Evolutionary conservation across 306 rosid species (phyloP).

Genomic region (Gleditsia sinensis): DNA sequence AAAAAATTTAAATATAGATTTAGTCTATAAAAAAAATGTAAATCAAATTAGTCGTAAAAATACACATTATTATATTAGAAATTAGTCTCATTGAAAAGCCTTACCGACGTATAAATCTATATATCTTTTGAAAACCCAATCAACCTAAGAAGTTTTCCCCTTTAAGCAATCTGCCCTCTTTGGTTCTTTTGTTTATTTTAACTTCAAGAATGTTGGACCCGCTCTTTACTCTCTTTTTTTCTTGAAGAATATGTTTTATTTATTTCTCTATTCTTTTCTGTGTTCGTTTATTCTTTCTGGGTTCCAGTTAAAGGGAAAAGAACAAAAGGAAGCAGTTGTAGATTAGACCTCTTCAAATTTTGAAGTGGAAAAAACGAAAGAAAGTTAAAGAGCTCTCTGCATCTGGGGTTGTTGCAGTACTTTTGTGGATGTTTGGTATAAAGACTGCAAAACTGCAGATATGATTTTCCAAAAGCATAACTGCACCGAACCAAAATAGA

Average conservation of each 20-base stretch:
- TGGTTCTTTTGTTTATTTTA: constrained; percentile 14
- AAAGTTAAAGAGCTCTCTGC: constrained; percentile 28
- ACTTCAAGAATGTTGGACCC: background rate
- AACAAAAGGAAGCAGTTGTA: constrained; percentile 44
- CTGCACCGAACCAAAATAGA: background rate
- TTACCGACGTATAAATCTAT: no score
- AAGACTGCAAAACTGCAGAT: constrained; percentile 16
- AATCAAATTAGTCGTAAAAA: no score
- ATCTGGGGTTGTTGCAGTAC: constrained; percentile 39
- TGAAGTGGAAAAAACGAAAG: constrained; percentile 2
- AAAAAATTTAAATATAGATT: no score
- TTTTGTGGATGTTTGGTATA: constrained; percentile 40
- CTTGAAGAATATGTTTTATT: constrained; percentile 1
- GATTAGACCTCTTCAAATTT: constrained; percentile 16
- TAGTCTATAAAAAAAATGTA: no score
- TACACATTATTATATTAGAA: no score
- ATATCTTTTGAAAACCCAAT: no score
- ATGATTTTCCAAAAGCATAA: constrained; percentile 7
- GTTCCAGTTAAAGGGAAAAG: constrained; percentile 52
- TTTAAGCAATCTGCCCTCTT: background rate
- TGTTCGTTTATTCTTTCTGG: constrained; percentile 38
- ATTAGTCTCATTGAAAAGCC: no score
- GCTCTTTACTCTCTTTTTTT: background rate
- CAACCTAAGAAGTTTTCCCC: no score
- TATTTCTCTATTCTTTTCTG: constrained; percentile 28